Conservation (phyloP, 1,284 basidiomycete genomes). For the Violaceomyces palustris region DNA sequence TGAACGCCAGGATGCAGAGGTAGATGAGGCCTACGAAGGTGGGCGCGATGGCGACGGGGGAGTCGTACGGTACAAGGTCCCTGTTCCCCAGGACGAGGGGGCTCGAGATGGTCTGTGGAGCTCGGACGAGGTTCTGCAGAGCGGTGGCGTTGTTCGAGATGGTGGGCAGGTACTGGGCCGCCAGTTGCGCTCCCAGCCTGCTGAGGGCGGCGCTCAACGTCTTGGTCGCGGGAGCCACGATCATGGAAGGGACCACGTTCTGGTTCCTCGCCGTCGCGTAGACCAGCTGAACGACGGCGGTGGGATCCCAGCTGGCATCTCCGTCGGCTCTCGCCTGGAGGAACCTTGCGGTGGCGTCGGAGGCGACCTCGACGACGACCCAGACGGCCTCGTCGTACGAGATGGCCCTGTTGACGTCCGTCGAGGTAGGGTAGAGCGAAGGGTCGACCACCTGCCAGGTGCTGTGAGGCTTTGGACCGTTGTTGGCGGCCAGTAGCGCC, state of each 20-base stretch:
- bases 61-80: constrained; percentile 66
- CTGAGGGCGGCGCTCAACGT: constrained; percentile 10
- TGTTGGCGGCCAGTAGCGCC: constrained; percentile 28
- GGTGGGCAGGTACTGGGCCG: constrained; percentile 20
- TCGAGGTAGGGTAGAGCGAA: constrained; percentile 13
- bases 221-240: constrained; percentile 20
- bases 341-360: constrained; percentile 26
- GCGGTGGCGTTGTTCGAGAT: constrained; percentile 20
- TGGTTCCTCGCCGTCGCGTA: constrained; percentile 39
- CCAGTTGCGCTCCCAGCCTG: constrained; percentile 11
- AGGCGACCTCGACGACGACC: constrained; percentile 28
- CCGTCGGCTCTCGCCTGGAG: constrained; percentile 30
- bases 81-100: constrained; percentile 59
- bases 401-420: constrained; percentile 10
- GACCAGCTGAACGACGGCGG: constrained; percentile 21
- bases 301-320: constrained; percentile 35
- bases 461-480: constrained; percentile 29
- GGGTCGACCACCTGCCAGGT: constrained; percentile 32
- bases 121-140: constrained; percentile 51
- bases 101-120: constrained; percentile 61
- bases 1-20: constrained; percentile 60
- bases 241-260: constrained; percentile 18
- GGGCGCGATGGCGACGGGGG: constrained; percentile 67
- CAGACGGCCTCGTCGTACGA: constrained; percentile 14
- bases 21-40: constrained; percentile 73